phyloP scores from a whole-genome alignment of 2,329 filamentous ascomycete species.

The Pestalotiopsis sp. region DNA sequence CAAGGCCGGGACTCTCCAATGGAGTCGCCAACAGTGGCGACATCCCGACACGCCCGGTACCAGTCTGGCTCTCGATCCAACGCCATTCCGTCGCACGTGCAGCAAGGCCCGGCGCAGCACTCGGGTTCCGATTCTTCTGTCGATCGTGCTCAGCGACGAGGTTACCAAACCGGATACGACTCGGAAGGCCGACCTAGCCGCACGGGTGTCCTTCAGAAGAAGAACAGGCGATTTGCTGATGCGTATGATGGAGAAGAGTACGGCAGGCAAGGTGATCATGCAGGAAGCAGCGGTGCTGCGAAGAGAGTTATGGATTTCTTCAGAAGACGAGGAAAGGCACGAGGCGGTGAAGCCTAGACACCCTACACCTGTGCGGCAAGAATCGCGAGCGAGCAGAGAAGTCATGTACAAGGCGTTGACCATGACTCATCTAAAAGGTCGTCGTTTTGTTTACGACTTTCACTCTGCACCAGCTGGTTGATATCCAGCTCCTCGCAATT shows the following conservation, averaged over 20 bases:
- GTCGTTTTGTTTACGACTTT: neutral
- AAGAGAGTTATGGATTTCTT: constrained; percentile 99
- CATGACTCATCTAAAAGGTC: neutral
- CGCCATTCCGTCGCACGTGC: constrained; percentile 47
- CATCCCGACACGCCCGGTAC: constrained; percentile 42
- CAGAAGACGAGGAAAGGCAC: constrained; percentile 77
- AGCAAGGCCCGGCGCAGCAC: constrained; percentile 46
- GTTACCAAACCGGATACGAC: constrained; percentile 44
- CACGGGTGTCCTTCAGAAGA: constrained; percentile 72
- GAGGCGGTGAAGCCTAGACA: constrained; percentile 51
- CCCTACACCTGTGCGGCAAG: neutral
- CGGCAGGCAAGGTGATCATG: constrained; percentile 59
- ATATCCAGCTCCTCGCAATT: neutral
- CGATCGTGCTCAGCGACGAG: constrained; percentile 42
- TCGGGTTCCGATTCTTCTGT: constrained; percentile 56
- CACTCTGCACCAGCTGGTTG: neutral
- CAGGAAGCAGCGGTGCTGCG: constrained; percentile 82
- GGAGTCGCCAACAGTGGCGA: constrained; percentile 29
- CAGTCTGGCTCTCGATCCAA: constrained; percentile 41
- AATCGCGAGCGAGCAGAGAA: constrained; percentile 1
- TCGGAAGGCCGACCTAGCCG: constrained; percentile 40
- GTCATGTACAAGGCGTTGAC: neutral
- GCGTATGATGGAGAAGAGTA: constrained; percentile 78
- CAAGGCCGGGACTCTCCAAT: constrained; percentile 25
- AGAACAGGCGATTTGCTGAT: constrained; percentile 83